Percentiles rank a stretch among this genome's conserved stretches.
Evolutionary conservation across 768 basidiomycete genomes (phyloP).

Genomic region (Suillus discolor): DNA sequence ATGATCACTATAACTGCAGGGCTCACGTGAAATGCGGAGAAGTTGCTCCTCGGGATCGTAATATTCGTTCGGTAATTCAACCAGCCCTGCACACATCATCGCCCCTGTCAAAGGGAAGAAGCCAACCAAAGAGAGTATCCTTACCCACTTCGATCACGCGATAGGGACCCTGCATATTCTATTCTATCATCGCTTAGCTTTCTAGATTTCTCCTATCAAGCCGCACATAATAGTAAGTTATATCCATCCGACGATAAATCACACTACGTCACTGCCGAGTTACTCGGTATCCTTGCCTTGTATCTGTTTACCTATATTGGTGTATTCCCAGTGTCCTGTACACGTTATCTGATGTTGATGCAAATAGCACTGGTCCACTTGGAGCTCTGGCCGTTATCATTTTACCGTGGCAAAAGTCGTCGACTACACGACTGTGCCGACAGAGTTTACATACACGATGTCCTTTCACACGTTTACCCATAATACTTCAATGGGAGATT

Average conservation of each 20-base stretch:
- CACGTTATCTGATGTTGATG: neutral
- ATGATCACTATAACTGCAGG: conserved; percentile 39
- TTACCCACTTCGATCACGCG: conserved; percentile 25
- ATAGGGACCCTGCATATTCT: conserved; percentile 20
- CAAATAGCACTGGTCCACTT: neutral
- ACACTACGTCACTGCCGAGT: neutral
- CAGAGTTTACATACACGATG: neutral
- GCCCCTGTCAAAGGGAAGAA: conserved; percentile 30
- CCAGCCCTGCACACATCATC: conserved; percentile 25
- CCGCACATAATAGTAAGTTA: neutral
- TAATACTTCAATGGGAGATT: neutral
- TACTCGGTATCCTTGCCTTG: neutral
- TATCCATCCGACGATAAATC: neutral
- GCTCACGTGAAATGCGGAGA: conserved; percentile 91
- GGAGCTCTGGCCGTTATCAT: neutral
- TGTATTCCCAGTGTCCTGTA: neutral
- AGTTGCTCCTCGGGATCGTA: conserved; percentile 77
- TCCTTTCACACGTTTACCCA: neutral
- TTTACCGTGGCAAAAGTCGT: no score
- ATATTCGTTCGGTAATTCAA: conserved; percentile 30
- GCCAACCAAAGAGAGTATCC: conserved; percentile 30
- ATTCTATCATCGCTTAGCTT: neutral
- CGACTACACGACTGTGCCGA: neutral
- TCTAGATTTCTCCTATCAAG: neutral
- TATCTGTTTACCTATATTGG: neutral